phyloP scores from a whole-genome alignment of 2,329 filamentous ascomycete genomes.

The Diaporthe sp. region DNA sequence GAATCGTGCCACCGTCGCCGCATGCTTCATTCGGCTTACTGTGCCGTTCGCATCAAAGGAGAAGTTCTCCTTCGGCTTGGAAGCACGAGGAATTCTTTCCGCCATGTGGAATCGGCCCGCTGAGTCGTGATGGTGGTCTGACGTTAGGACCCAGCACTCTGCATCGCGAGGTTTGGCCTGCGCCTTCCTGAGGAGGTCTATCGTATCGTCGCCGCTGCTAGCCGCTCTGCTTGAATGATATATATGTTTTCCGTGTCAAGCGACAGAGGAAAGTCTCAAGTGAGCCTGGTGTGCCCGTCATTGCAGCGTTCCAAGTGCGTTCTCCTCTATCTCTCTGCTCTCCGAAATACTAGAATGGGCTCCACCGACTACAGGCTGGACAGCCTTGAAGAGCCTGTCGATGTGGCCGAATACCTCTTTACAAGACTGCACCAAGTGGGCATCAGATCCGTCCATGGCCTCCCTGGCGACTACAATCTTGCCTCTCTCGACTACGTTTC shows the following conservation, averaged over 20 bases:
- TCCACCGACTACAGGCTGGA: conserved; percentile 53
- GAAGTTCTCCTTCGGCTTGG: neutral
- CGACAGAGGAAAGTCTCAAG: neutral
- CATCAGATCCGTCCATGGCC: conserved; percentile 72
- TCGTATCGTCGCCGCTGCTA: conserved; percentile 11
- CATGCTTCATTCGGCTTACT: neutral
- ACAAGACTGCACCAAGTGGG: conserved; percentile 71
- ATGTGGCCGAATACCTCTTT: conserved; percentile 77
- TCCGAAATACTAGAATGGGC: conserved; percentile 8
- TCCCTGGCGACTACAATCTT: conserved; percentile 81
- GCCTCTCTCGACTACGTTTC: conserved; percentile 74
- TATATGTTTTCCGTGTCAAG: neutral
- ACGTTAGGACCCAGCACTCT: conserved; percentile 10
- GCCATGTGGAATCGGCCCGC: conserved; percentile 13
- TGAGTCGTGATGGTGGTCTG: conserved; percentile 12
- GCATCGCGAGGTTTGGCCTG: conserved; percentile 9
- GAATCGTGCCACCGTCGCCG: neutral
- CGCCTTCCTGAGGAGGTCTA: neutral
- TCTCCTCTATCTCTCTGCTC: neutral
- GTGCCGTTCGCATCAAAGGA: neutral
- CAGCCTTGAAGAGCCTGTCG: conserved; percentile 60
- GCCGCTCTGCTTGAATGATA: neutral
- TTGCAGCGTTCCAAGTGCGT: neutral
- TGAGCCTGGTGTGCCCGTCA: neutral
- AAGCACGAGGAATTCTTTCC: conserved; percentile 8